Evolutionary conservation across 495 filamentous ascomycete genomes (phyloP).

Genomic region (Rostrohypoxylon terebratum): DNA sequence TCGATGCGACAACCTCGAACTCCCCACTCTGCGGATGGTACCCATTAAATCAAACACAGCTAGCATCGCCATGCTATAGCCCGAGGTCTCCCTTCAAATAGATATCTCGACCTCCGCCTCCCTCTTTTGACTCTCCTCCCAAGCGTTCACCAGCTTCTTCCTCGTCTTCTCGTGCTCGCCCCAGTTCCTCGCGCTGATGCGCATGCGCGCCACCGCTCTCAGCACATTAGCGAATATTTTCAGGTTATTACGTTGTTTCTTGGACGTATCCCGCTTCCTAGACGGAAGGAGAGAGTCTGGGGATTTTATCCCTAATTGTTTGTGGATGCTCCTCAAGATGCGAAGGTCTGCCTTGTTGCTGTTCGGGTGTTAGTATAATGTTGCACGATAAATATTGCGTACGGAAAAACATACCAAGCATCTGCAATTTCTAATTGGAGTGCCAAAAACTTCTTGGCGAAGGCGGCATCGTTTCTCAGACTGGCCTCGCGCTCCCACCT

Average conservation of each 20-base stretch:
- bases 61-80: not conserved
- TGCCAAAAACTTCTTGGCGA: constrained; percentile 79
- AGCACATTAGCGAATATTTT: constrained; percentile 50
- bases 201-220: constrained; percentile 58
- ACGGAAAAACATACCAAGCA: constrained; percentile 78
- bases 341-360: constrained; percentile 93
- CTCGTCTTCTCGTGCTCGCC: constrained; percentile 54
- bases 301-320: constrained; percentile 55
- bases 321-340: constrained; percentile 79
- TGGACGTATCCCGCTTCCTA: constrained; percentile 26
- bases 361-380: constrained; percentile 37
- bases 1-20: constrained; percentile 4
- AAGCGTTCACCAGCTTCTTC: constrained; percentile 52
- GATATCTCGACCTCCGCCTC: constrained; percentile 47
- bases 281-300: constrained; percentile 40
- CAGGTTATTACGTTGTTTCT: constrained; percentile 45
- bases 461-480: constrained; percentile 80
- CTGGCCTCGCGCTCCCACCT: constrained; percentile 80
- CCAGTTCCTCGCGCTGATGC: constrained; percentile 56
- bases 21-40: not conserved
- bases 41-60: not conserved
- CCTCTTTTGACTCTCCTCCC: constrained; percentile 53
- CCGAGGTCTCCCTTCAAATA: constrained; percentile 17
- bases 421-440: constrained; percentile 84
- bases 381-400: constrained; percentile 16